Conservation (phyloP, 2,329 filamentous ascomycete species). For the Chrysoporthe cubensis region DNA sequence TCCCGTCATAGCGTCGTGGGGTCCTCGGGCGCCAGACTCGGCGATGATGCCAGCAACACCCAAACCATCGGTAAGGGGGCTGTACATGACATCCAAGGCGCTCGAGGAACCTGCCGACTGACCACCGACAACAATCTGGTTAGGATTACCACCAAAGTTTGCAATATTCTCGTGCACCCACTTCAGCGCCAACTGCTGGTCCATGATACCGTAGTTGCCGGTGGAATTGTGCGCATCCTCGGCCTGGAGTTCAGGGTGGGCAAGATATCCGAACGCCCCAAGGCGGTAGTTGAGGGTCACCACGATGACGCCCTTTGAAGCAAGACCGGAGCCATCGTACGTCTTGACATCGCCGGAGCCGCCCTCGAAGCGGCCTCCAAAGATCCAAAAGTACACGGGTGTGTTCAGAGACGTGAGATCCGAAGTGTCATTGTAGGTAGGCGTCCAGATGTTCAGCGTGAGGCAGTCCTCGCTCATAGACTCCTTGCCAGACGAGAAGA, state of each 20-base stretch:
- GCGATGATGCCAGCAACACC: slow-evolving; percentile 26
- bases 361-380: slow-evolving; percentile 57
- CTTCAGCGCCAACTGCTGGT: slow-evolving; percentile 69
- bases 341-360: slow-evolving; percentile 43
- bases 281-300: slow-evolving; percentile 79
- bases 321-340: slow-evolving; percentile 60
- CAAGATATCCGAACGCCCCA: slow-evolving; percentile 73
- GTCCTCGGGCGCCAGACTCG: slow-evolving; percentile 39
- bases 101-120: neutral
- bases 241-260: slow-evolving; percentile 54
- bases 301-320: slow-evolving; percentile 66
- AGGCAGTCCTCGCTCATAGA: slow-evolving; percentile 66
- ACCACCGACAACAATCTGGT: slow-evolving; percentile 21
- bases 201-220: slow-evolving; percentile 70
- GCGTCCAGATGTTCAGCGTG: slow-evolving; percentile 67
- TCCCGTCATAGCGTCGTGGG: slow-evolving; percentile 36
- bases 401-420: slow-evolving; percentile 46
- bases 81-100: slow-evolving; percentile 26
- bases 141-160: slow-evolving; percentile 70
- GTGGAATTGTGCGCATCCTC: slow-evolving; percentile 35
- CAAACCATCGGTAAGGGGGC: neutral
- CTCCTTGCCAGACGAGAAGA: slow-evolving; percentile 17
- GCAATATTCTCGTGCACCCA: slow-evolving; percentile 71
- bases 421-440: slow-evolving; percentile 40
- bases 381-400: slow-evolving; percentile 41